These are phyloP conservation scores for Saturnispora serradocipensis DNA, from an alignment of 805 yeast genomes.

Conservation along the genomic window DNA sequence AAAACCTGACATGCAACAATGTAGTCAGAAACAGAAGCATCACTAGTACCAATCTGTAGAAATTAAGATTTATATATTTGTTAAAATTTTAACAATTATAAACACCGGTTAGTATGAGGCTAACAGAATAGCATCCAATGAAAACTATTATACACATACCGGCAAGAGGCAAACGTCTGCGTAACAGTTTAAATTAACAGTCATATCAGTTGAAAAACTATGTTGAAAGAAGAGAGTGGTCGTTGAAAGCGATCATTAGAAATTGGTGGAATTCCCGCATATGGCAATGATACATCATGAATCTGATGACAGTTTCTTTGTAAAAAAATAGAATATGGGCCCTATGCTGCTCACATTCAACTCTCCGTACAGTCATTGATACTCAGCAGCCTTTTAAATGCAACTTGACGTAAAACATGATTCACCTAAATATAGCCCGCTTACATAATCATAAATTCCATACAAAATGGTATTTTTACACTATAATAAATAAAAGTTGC, in stretches of 20 bases:
- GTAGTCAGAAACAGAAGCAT: slow-evolving; percentile 74
- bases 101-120: slow-evolving; percentile 62
- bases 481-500: not conserved
- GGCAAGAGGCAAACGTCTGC: slow-evolving; percentile 87
- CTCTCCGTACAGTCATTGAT: too few relatives aligned
- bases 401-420: not conserved
- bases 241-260: not conserved
- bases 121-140: slow-evolving; percentile 74
- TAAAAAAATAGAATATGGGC: not conserved
- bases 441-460: not conserved
- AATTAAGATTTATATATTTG: not conserved
- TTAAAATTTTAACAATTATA: slow-evolving; percentile 3
- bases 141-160: slow-evolving; percentile 34
- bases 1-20: slow-evolving; percentile 60
- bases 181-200: slow-evolving; percentile 50
- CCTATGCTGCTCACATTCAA: not conserved
- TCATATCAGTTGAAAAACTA: slow-evolving; percentile 11
- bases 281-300: not conserved
- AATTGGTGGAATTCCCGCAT: not conserved
- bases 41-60: slow-evolving; percentile 59
- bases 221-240: not conserved
- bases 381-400: not conserved
- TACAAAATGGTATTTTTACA: not conserved
- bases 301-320: not conserved
- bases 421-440: not conserved